A percentile compares a stretch with the other conserved stretches of the same genome.
Conservation (phyloP, 2,329 filamentous ascomycete genomes). For the Chrysoporthe deuterocubensis region DNA sequence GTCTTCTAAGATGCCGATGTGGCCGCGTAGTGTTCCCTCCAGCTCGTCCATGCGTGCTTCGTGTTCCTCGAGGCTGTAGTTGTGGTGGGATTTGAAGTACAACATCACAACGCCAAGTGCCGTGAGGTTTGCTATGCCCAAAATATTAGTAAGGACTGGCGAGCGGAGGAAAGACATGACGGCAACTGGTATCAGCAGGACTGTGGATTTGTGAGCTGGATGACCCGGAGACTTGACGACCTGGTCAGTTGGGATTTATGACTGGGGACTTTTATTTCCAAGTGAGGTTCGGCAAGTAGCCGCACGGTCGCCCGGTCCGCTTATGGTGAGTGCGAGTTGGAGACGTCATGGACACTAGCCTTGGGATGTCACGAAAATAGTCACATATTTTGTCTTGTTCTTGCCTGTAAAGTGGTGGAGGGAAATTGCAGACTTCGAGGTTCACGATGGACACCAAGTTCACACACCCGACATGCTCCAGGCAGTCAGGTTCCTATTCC, state of each 20-base stretch:
- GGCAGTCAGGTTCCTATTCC: not conserved
- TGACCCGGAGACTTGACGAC: not conserved
- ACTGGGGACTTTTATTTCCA: not conserved
- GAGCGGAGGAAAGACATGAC: conserved; percentile 25
- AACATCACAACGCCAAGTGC: conserved; percentile 15
- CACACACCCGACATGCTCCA: not conserved
- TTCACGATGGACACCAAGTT: not conserved
- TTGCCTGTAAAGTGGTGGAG: not conserved
- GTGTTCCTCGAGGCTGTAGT: conserved; percentile 19
- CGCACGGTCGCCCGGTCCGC: not conserved
- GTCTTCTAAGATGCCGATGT: conserved; percentile 23
- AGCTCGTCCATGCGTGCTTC: conserved; percentile 25
- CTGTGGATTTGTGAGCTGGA: not conserved
- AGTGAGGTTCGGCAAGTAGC: not conserved
- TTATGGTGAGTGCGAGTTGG: not conserved
- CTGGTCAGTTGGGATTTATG: not conserved
- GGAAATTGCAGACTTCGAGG: not conserved
- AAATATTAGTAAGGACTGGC: conserved; percentile 18
- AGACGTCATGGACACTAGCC: conserved; percentile 18
- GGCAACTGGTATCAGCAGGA: not conserved
- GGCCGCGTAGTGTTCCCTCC: conserved; percentile 24
- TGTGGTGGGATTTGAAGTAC: conserved; percentile 19
- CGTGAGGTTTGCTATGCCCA: conserved; percentile 18
- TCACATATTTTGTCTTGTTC: not conserved
- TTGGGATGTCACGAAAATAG: not conserved